Evolutionary conservation across 176 grass and related monocot species (phyloP), one percentile per base, ranked within the genome.

Genomic region (Cenchrus americanus): DNA sequence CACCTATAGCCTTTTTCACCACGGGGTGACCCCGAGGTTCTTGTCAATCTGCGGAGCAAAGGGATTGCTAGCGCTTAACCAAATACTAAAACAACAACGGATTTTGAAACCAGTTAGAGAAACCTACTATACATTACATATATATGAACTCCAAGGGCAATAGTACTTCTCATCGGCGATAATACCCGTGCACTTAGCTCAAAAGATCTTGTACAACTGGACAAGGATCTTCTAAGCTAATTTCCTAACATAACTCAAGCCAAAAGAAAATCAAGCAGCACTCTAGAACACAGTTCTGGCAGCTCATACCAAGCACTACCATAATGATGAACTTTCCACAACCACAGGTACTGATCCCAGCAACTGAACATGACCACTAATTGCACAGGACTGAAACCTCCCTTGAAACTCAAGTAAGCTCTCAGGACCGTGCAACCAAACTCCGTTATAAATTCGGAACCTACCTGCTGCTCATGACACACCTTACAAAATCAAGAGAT

Each of bases 391-490:
- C 70, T 69, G 32, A n/a, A 80, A 62, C 32, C 69, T 87, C n/a
- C 66, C 61, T 87, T 80, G 69, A 76, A 76, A 69, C 62, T 63
- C 53, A 87, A 80, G 74, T 76, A 79, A 86, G 79, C 24, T 86
- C 76, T 52, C 67, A 66, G 62, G 75, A 75, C 52, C 23, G 34
- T 85, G 22, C n/a, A 61, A 76, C 70, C 61, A 79, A 73, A 53
- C 14, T 50, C 60, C 72, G 30, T 43, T 83, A 53, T 37, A 37
- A 66, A 69, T 69, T 80, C 24, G 51, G 21, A 80, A 69, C 23
- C 14, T 69, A 83, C 30, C 75, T 44, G 13, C 75, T 44, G 13
- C 22, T 66, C 18, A 66, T 42, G 21, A 63, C 41, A 5, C 66
- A 63, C 75, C 53, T 74, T 47, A 24, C 34, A 47, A 54, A 90